phyloP scores from a whole-genome alignment of 768 basidiomycete genomes.

The Podaxis sp. region DNA sequence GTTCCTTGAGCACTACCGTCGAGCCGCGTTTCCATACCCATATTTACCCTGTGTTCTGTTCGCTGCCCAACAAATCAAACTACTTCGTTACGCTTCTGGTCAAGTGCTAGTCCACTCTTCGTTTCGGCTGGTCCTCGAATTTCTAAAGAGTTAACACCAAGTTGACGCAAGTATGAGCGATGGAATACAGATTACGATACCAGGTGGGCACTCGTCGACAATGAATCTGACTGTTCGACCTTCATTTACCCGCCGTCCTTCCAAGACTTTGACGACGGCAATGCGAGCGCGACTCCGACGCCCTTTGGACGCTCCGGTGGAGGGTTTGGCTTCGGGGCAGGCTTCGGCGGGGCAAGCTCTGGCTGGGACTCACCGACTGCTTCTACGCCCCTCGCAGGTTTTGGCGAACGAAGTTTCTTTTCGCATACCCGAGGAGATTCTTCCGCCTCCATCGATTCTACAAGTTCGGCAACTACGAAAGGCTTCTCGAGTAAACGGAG shows the following conservation, averaged over 20 bases:
- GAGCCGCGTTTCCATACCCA: not conserved
- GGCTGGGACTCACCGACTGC: conserved; percentile 70
- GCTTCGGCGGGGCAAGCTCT: conserved; percentile 36
- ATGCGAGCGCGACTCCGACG: conserved; percentile 57
- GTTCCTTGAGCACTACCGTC: not conserved
- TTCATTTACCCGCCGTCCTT: conserved; percentile 14
- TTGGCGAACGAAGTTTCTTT: conserved; percentile 62
- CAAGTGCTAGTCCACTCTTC: conserved; percentile 10
- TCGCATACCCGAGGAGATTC: conserved; percentile 79
- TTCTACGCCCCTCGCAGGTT: conserved; percentile 51
- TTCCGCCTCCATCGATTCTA: conserved; percentile 74
- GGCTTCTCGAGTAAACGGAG: conserved; percentile 41
- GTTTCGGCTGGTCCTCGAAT: conserved; percentile 21
- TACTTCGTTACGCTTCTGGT: conserved; percentile 13
- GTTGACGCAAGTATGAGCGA: conserved; percentile 35
- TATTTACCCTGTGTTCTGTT: not conserved
- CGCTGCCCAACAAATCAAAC: not conserved
- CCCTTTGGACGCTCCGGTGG: conserved; percentile 62
- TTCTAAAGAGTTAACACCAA: conserved; percentile 13
- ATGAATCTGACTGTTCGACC: conserved; percentile 6
- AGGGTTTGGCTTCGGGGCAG: conserved; percentile 45
- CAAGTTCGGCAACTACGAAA: conserved; percentile 56
- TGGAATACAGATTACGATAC: conserved; percentile 65
- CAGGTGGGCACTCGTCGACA: conserved; percentile 38
- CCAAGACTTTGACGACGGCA: conserved; percentile 80